Base-by-base conservation (phyloP, 1,139 yeast species). In the Lodderomyces orthopsilosis region DNA sequence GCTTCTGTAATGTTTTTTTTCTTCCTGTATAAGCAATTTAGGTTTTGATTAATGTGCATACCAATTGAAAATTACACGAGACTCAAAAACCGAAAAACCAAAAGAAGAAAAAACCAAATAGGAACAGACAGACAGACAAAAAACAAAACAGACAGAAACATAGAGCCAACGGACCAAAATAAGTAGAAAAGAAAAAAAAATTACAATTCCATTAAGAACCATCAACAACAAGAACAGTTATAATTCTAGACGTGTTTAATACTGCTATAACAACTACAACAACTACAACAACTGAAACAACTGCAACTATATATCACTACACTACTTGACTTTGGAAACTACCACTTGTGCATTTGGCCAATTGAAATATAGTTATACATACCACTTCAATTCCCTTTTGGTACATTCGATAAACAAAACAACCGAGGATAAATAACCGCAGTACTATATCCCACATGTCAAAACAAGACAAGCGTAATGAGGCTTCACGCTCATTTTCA, bases 401-500 rank as follows among this genome's bases (percentile, higher is more conserved):
- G 13, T 9, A 6, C 6, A 26, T 12, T 26, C 9, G 9, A 7
- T 5, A 26, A 12, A 26, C 28, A 26, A 12, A 26, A 26, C 28
- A 48, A 38, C 54, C 53, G 13, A 56, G n/a, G 27, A 6, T 10
- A 24, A 24, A 24, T 55, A n/a, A n/a, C n/a, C n/a, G n/a, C n/a
- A n/a, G n/a, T n/a, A n/a, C n/a, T n/a, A n/a, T n/a, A n/a, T n/a
- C n/a, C n/a, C n/a, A n/a, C n/a, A 30, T 30, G 34, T 30, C 34
- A 15, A 30, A 10, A 9, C 34, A 15, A 15, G 34, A 30, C 12
- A 30, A 30, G 15, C 34, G 34, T 13, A 30, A 8, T 30, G 34
- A 30, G 24, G 63, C 64, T 30, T 66, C 69, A 50, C 67, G 77
- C 45, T 62, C 76, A 37, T 59, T 68, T 46, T 68, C 74, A 12